phyloP scores from a whole-genome alignment of 1,284 basidiomycete genomes.

The Boletellus sp. region DNA sequence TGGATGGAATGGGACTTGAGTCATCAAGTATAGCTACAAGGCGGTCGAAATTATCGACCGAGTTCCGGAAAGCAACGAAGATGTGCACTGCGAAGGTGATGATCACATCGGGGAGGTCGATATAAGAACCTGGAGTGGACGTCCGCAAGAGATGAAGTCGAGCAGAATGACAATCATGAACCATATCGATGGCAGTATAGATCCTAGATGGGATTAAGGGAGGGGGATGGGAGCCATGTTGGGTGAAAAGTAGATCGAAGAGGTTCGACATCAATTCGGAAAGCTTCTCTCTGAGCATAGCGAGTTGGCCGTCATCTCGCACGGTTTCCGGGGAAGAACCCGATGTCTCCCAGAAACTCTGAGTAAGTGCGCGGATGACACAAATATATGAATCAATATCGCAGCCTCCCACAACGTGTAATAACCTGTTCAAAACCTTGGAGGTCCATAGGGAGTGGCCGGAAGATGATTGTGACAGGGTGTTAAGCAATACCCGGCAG shows the following conservation, averaged over 20 bases:
- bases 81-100: constrained; percentile 30
- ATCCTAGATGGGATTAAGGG: constrained; percentile 7
- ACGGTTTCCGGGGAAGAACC: background rate
- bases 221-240: constrained; percentile 1
- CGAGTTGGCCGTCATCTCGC: constrained; percentile 3
- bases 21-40: constrained; percentile 27
- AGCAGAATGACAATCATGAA: constrained; percentile 16
- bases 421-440: constrained; percentile 36
- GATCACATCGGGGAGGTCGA: constrained; percentile 31
- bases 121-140: constrained; percentile 3
- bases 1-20: constrained; percentile 30
- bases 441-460: constrained; percentile 36
- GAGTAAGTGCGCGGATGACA: constrained; percentile 14
- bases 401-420: constrained; percentile 20
- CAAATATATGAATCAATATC: constrained; percentile 26
- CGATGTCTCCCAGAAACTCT: constrained; percentile 10
- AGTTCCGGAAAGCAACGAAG: constrained; percentile 19
- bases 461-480: constrained; percentile 13
- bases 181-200: constrained; percentile 18
- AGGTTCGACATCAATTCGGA: constrained; percentile 24
- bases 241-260: constrained; percentile 25
- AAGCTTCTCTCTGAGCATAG: constrained; percentile 18
- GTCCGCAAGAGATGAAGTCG: constrained; percentile 16
- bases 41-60: background rate
- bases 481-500: constrained; percentile 20